These are phyloP conservation scores for Cadophora malorum DNA, from an alignment of 2,329 filamentous ascomycete species.

Conservation along the genomic window DNA sequence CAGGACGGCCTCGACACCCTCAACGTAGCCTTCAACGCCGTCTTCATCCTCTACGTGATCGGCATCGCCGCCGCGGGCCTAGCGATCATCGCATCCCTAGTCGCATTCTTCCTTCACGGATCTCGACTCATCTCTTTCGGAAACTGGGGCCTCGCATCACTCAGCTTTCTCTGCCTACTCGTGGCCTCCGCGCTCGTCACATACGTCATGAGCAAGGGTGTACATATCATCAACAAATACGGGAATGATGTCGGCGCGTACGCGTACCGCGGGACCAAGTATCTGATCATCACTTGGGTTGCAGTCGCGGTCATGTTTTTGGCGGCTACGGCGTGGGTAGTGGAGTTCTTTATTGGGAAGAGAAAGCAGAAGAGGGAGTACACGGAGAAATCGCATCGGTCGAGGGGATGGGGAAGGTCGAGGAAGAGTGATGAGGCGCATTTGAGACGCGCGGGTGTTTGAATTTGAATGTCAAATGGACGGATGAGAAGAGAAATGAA, in stretches of 20 bases:
- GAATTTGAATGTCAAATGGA: background rate
- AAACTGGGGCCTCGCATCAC: slow-evolving; percentile 55
- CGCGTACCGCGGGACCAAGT: slow-evolving; percentile 56
- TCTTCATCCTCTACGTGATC: slow-evolving; percentile 65
- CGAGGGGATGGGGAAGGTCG: slow-evolving; percentile 17
- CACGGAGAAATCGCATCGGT: slow-evolving; percentile 37
- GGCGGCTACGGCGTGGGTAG: slow-evolving; percentile 42
- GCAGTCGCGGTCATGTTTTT: slow-evolving; percentile 54
- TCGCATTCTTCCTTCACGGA: slow-evolving; percentile 51
- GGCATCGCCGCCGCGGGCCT: slow-evolving; percentile 59
- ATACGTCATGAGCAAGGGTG: slow-evolving; percentile 62
- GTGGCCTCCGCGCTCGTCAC: slow-evolving; percentile 78
- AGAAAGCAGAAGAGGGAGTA: slow-evolving; percentile 36
- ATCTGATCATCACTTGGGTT: slow-evolving; percentile 65
- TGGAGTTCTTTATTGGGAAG: slow-evolving; percentile 40
- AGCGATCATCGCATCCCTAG: slow-evolving; percentile 53
- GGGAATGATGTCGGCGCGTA: slow-evolving; percentile 44
- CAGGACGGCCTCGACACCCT: slow-evolving; percentile 59
- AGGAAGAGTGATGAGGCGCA: slow-evolving; percentile 36
- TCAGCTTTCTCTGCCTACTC: slow-evolving; percentile 63
- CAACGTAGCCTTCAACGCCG: slow-evolving; percentile 55
- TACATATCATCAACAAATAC: slow-evolving; percentile 52
- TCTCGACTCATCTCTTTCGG: slow-evolving; percentile 54
- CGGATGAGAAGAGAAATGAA: background rate
- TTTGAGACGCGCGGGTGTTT: slow-evolving; percentile 37